phyloP scores from a whole-genome alignment of 176 grass and related monocot species.

The Pontederia crassipes region DNA sequence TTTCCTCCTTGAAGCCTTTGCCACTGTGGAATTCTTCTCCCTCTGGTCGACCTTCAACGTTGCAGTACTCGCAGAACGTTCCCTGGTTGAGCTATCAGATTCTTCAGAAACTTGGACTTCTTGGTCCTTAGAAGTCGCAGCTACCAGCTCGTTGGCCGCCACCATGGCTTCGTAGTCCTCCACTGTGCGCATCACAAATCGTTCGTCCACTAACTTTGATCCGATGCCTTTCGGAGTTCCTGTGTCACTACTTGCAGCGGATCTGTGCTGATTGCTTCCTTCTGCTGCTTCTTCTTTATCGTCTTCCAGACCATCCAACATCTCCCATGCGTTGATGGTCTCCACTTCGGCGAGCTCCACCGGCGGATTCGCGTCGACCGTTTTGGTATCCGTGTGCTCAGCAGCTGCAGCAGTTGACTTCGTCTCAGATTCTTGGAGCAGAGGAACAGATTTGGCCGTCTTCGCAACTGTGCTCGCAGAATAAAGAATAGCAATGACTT shows the following conservation, averaged over 20 bases:
- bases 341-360: constrained; percentile 27
- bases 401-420: not conserved
- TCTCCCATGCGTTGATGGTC: constrained; percentile 32
- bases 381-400: not conserved
- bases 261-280: not conserved
- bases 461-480: constrained; percentile 21
- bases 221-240: not conserved
- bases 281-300: not conserved
- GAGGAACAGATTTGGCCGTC: constrained; percentile 11
- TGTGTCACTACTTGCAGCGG: not conserved
- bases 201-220: not conserved
- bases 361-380: not conserved
- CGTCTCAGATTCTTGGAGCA: not conserved
- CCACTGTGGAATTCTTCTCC: not conserved
- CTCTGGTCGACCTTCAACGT: not conserved
- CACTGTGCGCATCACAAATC: not conserved
- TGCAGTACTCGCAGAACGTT: not conserved
- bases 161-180: not conserved
- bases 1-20: not conserved
- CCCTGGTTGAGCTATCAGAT: not conserved
- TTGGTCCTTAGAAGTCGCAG: not conserved
- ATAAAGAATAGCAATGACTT: constrained; percentile 51
- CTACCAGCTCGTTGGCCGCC: not conserved
- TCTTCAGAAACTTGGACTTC: not conserved
- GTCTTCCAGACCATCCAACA: constrained; percentile 8